phyloP scores from a whole-genome alignment of 768 basidiomycete genomes.

The Pleurotus tuber-regium region DNA sequence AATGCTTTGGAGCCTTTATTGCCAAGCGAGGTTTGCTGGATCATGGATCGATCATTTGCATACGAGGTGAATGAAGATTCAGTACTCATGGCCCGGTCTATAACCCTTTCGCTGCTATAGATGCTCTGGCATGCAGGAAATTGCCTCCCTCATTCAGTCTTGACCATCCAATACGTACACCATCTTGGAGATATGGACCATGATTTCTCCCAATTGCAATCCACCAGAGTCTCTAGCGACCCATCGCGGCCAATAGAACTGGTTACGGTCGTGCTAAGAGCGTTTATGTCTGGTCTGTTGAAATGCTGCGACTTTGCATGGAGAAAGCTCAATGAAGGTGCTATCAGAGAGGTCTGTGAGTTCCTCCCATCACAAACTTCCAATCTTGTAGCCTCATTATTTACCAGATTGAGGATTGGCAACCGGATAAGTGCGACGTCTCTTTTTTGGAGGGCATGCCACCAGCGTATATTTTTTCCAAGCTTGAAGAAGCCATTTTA shows the following conservation, averaged over 20 bases:
- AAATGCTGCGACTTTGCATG: slow-evolving; percentile 84
- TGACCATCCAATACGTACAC: slow-evolving; percentile 74
- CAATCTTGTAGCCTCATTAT: slow-evolving; percentile 11
- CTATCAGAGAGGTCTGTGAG: slow-evolving; percentile 69
- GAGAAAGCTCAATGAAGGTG: slow-evolving; percentile 75
- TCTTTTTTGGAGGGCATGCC: slow-evolving; percentile 66
- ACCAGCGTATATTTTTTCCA: slow-evolving; percentile 46
- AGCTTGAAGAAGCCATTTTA: slow-evolving; percentile 55
- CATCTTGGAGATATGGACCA: slow-evolving; percentile 59
- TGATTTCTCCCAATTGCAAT: slow-evolving; percentile 36
- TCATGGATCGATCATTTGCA: slow-evolving; percentile 73
- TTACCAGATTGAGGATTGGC: slow-evolving; percentile 81
- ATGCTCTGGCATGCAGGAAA: slow-evolving; percentile 88
- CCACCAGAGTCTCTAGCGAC: slow-evolving; percentile 27
- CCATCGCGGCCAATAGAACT: slow-evolving; percentile 56
- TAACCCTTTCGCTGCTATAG: slow-evolving; percentile 45
- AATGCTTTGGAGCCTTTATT: slow-evolving; percentile 61
- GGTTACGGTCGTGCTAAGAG: slow-evolving; percentile 64
- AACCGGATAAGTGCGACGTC: slow-evolving; percentile 85
- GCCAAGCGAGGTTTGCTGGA: slow-evolving; percentile 85
- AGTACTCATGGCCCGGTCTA: neutral
- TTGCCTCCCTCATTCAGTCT: slow-evolving; percentile 83
- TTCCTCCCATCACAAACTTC: slow-evolving; percentile 12
- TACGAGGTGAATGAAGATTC: slow-evolving; percentile 64
- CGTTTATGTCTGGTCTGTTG: slow-evolving; percentile 63